phyloP scores from a whole-genome alignment of 148 eudicot genomes.

The Linanthus parryae region DNA sequence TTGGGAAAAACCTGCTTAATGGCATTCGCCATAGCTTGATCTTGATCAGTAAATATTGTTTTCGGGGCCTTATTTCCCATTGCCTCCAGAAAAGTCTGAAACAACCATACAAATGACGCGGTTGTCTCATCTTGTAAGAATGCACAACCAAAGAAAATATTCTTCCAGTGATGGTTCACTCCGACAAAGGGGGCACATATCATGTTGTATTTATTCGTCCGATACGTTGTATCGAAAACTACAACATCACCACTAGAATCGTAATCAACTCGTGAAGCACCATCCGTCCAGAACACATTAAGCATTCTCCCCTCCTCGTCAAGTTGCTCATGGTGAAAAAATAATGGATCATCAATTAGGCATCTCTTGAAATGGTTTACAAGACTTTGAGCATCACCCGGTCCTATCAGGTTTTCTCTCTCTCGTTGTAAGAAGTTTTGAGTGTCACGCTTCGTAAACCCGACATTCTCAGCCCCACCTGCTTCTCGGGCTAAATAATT shows the following conservation, averaged over 20 bases:
- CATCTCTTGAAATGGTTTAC: neutral
- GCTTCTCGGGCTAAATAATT: neutral
- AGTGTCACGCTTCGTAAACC: neutral
- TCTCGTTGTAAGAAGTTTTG: neutral
- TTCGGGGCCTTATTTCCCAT: conserved; percentile 4
- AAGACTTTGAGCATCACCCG: neutral
- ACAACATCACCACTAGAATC: neutral
- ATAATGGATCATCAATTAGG: neutral
- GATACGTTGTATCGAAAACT: neutral
- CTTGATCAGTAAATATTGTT: conserved; percentile 11
- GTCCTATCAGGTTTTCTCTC: neutral
- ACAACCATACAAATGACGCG: conserved; percentile 5
- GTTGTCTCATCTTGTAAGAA: conserved; percentile 2
- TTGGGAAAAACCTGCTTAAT: too few species aligned
- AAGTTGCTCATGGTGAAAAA: neutral
- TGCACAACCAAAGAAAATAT: conserved; percentile 8
- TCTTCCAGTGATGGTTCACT: conserved; percentile 7
- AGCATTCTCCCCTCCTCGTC: neutral
- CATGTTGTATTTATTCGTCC: conserved; percentile 10
- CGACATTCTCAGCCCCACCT: neutral
- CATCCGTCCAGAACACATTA: neutral
- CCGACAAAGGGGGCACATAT: conserved; percentile 17
- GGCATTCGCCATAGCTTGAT: conserved; percentile 1
- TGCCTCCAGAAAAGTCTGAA: neutral
- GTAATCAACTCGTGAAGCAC: neutral